Evolutionary conservation across 352 stramenopile genomes (phyloP), one percentile per base, ranked within the genome.

Genomic region (Phytophthora podocarpi): DNA sequence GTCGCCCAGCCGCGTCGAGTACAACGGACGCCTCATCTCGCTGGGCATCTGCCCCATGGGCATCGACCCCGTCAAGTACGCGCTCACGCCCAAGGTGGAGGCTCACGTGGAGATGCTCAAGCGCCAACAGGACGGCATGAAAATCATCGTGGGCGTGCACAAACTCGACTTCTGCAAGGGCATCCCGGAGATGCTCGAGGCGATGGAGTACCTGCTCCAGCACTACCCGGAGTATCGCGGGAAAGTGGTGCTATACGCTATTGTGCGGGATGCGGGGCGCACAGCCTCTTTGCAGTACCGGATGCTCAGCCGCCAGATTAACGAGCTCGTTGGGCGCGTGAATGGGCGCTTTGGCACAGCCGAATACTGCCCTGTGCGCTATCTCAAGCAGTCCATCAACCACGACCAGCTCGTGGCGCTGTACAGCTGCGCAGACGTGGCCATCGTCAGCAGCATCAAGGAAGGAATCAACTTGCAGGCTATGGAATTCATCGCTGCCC

Each of bases 171-270:
- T 92, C 37, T 91, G 82, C 52, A 91, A 93, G 56, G 89, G 89
- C 4, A 96, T 97, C 27, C 88, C 85, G 2, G 84, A 96, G 48
- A 96, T 95, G 82, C 78, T 97, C 7, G 82, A 96, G 42, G 89
- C 88, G 21, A 91, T 96, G 68, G 90, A 97, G 61, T 91, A 96
- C 23, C 69, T 97, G 50, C 67, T 97, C 26, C 84, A 90, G 56
- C 74, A 93, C 39, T 94, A 97, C 52, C 90, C 90, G 54, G 86
- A 97, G 40, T 97, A 96, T 21, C 96, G 97, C 45, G 92, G 96
- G 26, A 97, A 97, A 35, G 76, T 98, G 1, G 89, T 98, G 23
- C 78, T 98, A 48, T 97, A 98, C 48, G 95, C 91, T 2, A 95
- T 99, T n/a, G 96, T 97, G 21, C 79, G 83, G 1, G 83, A 92